Conservation (phyloP, 768 basidiomycete species). For the Daedaleopsis sinensis region DNA sequence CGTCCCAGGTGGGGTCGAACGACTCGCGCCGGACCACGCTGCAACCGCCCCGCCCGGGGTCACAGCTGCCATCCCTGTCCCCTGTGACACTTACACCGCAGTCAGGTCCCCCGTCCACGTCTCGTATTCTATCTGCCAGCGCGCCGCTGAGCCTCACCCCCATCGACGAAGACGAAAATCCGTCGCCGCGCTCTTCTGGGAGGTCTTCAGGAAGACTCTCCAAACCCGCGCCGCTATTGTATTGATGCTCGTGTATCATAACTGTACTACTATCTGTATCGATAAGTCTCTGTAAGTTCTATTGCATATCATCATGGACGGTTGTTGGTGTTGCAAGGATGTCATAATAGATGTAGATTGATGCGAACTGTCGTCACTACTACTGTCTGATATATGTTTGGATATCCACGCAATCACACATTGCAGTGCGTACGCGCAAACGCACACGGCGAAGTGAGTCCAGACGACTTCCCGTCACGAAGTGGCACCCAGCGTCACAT, state of each 20-base stretch:
- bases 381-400: background rate
- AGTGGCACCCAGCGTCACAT: background rate
- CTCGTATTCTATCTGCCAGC: slow-evolving; percentile 1
- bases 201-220: slow-evolving; percentile 28
- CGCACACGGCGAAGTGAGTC: background rate
- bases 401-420: background rate
- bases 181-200: slow-evolving; percentile 2
- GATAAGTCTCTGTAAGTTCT: background rate
- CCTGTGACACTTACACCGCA: background rate
- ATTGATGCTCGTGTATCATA: slow-evolving; percentile 11
- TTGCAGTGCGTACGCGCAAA: background rate
- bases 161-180: background rate
- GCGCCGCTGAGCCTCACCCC: background rate
- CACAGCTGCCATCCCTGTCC: slow-evolving; percentile 6
- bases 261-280: slow-evolving; percentile 12
- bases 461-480: too few species aligned
- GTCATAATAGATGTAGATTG: background rate
- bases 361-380: too few species aligned
- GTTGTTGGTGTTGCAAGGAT: background rate
- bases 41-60: background rate
- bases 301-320: background rate
- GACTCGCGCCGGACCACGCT: background rate
- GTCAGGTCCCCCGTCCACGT: slow-evolving; percentile 6
- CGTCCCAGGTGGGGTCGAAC: background rate
- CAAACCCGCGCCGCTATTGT: slow-evolving; percentile 28